Base-by-base conservation (phyloP, 1,139 yeast genomes). In the Zygoascus hellenicus region DNA sequence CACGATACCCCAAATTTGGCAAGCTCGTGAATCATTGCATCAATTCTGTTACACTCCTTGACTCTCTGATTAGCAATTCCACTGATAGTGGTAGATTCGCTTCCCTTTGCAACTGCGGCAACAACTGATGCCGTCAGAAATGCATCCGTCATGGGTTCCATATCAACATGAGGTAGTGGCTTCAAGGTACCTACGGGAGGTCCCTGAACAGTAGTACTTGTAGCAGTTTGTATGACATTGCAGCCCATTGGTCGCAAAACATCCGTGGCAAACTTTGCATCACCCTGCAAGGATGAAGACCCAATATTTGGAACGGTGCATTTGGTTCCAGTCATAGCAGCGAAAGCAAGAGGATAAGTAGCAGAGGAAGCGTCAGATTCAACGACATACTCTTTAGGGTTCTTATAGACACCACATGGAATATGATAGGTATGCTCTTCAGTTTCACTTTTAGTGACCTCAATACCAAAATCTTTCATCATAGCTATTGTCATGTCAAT, bases 91-190 rank as follows among this genome's bases (percentile, higher is more conserved):
- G 97, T 92, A 15, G 82, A 71, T 28, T 51, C 47, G 11, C 35
- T 31, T 7, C 48, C 48, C 10, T 40, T 31, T 14, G 48, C 39
- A 37, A 87, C 77, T 14, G 98, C 97, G 37, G 98, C 98, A 26
- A 89, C 95, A 15, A 94, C 97, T 43, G 96, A 80, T 0, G 98
- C 98, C 16, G 98, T 92, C 62, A 92, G 75, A 65, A 92, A 92
- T 0, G 98, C 98, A 68, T 92, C 99, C 0, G 99, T 92, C 98
- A 92, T 92, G 48, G 98, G 98, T 67, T 92, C 98, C 98, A 92
- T 94, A 64, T 94, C 97, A 50, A 92, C 83, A 54, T 74, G 78
- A 11, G 80, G 71, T 54, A 92, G 71, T 10, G 96, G 88, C 58
- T 74, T 77, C 56, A 92, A 74, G 2, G 68, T 57, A 11, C 95